Percentiles rank a stretch among this genome's conserved stretches.
phyloP scores from a whole-genome alignment of 768 basidiomycete species.

The Rhizopogon salebrosus region DNA sequence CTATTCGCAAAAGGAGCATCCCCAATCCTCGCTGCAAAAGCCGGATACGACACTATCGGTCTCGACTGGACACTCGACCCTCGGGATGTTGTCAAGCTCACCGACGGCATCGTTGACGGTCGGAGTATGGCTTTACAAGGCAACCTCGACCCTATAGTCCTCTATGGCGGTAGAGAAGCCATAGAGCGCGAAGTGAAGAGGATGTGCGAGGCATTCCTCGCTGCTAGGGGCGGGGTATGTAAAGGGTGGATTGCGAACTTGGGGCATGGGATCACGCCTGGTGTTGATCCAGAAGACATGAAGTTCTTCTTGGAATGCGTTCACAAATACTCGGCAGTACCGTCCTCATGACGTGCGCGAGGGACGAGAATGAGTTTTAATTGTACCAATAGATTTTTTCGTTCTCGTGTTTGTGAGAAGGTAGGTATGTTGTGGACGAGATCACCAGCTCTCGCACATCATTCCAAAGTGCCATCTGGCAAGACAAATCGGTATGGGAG shows the following conservation, averaged over 20 bases:
- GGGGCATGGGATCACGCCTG: conserved; percentile 96
- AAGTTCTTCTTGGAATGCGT: conserved; percentile 89
- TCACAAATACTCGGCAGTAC: conserved; percentile 63
- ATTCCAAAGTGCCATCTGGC: neutral
- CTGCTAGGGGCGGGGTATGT: conserved; percentile 38
- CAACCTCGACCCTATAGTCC: conserved; percentile 84
- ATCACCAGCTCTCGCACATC: neutral
- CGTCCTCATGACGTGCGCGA: neutral
- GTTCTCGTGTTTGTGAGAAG: neutral
- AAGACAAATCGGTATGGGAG: neutral
- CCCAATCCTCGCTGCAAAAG: conserved; percentile 56
- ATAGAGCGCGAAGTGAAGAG: conserved; percentile 84
- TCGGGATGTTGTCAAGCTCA: conserved; percentile 48
- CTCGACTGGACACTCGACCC: conserved; percentile 91
- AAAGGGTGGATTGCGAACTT: conserved; percentile 95
- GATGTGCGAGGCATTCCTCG: conserved; percentile 72
- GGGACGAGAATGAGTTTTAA: neutral
- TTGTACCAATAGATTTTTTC: neutral
- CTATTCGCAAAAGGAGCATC: conserved; percentile 96
- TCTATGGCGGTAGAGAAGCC: conserved; percentile 82
- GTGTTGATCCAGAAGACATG: conserved; percentile 90
- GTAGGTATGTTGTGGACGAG: neutral
- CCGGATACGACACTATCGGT: conserved; percentile 84
- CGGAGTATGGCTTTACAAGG: conserved; percentile 74
- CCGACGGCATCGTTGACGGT: neutral